Base-by-base conservation (phyloP, 345 rosid genomes). In the Hypericum androsaemum region DNA sequence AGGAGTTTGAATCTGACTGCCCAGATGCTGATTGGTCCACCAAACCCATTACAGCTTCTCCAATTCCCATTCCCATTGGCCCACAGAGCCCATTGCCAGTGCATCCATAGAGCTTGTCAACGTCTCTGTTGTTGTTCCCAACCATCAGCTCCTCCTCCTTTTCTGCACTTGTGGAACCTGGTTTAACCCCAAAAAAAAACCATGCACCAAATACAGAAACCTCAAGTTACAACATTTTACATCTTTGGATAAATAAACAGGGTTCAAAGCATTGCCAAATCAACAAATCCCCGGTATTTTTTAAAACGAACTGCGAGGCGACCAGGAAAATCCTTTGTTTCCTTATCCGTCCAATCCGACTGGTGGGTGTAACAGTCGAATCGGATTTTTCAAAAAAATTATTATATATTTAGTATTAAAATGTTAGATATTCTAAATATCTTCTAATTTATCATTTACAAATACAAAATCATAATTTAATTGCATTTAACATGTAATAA, bases 1-100 rank as follows among this genome's bases (percentile, higher is more conserved):
- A 22, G 1, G 32, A 76, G 66, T 69, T 76, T 58, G 94, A 77
- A 76, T 77, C 84, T 42, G 83, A 74, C 44, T 54, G 67, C 10
- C 46, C 66, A 13, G 35, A 15, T 22, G 32, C 32, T 12, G 59
- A 60, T 45, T 61, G 79, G 65, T 73, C 73, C 69, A 57, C 60
- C 32, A 22, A 22, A 4, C 32, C 32, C 32, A 22, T 22, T 22
- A 22, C 4, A 22, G 32, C 32, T 22, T 4, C 32, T 15, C 54
- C 57, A 39, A 1, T 41, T 57, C 55, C 62, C 43, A 59, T 60
- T 51, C 62, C 61, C 36, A 40, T 37, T 39, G 66, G 52, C 22
- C 63, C 65, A 39, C 49, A 50, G 7, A 47, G 39, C 51, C 38
- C 64, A 40, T 65, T 48, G 7, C 39, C 56, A 44, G 17, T 51